Base-by-base conservation (phyloP, 495 filamentous ascomycete genomes). In the Daldinia decipiens region DNA sequence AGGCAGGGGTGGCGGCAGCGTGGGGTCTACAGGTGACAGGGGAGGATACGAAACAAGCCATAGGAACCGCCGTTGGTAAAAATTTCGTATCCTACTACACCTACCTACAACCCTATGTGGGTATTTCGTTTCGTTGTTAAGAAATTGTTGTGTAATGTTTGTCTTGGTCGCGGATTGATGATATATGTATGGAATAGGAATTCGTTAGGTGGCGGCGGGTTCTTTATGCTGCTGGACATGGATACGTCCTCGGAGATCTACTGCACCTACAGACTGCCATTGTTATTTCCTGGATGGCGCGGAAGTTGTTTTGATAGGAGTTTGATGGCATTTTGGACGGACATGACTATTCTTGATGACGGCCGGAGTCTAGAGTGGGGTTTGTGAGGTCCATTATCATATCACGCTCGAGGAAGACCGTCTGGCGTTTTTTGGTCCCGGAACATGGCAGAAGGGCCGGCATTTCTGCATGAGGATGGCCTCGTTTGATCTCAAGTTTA, bases 1-100 rank as follows among this genome's bases (percentile, higher is more conserved):
- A 73, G 84, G 82, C 17, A 73, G 87, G 59, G 85, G 84, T 27
- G 81, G 84, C 19, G 84, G 81, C 21, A 82, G 80, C 59, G 75
- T 74, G 31, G 80, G 76, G 21, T 65, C 65, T 7, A 57, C 72
- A 24, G 67, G 63, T n/a, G 75, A 79, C 21, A 70, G 77, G 55
- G 72, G 73, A 52, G 71, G 68, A n/a, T 80, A 73, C 55, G 78
- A 79, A 32, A 74, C 75, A 5, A 74, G 59, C 26, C 72, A 72
- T 27, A 67, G 77, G 26, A 76, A 64, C 21, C 74, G 71, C 53
- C 71, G 69, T 57, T 80, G 79, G 79, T 77, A 73, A 75, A 13
- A 39, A 39, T 31, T 24, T 52, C 36, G 7, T 61, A 11, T 43
- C 17, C 13, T 31, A 47, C 38, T 34, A 27, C n/a, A 31, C 26